A percentile compares a stretch with the other conserved stretches of the same genome.
These are phyloP conservation scores for Pseudocohnilembus persalinus DNA, from an alignment of 169 alveolate species.

Conservation along the genomic window DNA sequence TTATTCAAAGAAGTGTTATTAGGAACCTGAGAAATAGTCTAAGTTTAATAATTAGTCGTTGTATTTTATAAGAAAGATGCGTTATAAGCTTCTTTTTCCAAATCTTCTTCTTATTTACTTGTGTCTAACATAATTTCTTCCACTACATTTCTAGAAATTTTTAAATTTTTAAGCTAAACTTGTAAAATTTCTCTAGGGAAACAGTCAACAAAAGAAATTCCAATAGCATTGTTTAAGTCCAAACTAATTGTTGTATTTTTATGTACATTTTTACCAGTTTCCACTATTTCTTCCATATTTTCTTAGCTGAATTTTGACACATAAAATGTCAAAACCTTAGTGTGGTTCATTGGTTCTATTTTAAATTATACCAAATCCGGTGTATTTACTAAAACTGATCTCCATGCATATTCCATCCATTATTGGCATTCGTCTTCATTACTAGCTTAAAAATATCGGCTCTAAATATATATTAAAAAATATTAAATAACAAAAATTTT, in stretches of 20 bases:
- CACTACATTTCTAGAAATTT: conserved; percentile 2
- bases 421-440: conserved; percentile 35
- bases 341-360: conserved; percentile 38
- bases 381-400: conserved; percentile 40
- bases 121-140: conserved; percentile 19
- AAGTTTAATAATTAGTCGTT: not conserved
- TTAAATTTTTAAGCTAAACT: conserved; percentile 32
- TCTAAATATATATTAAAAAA: not conserved
- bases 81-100: conserved; percentile 14
- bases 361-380: conserved; percentile 46
- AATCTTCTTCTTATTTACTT: too few species aligned
- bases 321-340: conserved; percentile 40
- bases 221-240: conserved; percentile 26
- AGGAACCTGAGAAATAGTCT: not conserved
- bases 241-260: conserved; percentile 22
- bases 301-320: conserved; percentile 21
- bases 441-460: conserved; percentile 15
- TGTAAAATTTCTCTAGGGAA: conserved; percentile 43
- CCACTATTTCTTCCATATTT: conserved; percentile 9
- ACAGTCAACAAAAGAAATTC: conserved; percentile 41
- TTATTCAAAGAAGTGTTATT: not conserved
- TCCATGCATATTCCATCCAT: conserved; percentile 51
- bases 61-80: conserved; percentile 5
- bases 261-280: not conserved
- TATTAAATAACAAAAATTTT: too few species aligned